Conservation (phyloP, 2,329 filamentous ascomycete species). For the Xylaria polymorpha region DNA sequence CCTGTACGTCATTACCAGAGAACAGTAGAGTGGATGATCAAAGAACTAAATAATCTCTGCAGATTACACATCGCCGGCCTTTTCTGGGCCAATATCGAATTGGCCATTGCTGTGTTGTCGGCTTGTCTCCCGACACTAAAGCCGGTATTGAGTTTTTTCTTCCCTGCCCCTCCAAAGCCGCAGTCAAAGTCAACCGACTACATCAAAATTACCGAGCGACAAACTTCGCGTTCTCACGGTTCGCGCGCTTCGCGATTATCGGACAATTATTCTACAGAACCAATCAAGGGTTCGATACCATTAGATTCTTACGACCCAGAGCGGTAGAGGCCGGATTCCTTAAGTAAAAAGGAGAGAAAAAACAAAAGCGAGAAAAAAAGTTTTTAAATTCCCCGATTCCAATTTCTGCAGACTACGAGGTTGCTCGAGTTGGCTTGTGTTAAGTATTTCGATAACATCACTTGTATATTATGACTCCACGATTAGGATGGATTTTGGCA, state of each 20-base stretch:
- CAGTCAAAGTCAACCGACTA: slow-evolving; percentile 6
- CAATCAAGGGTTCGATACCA: neutral
- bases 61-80: slow-evolving; percentile 47
- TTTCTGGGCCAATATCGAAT: slow-evolving; percentile 43
- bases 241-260: slow-evolving; percentile 1
- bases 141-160: slow-evolving; percentile 30
- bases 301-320: neutral
- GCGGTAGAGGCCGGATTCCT: neutral
- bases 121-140: slow-evolving; percentile 41
- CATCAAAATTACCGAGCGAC: slow-evolving; percentile 11
- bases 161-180: slow-evolving; percentile 10
- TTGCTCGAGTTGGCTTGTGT: slow-evolving; percentile 1
- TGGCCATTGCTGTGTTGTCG: slow-evolving; percentile 39
- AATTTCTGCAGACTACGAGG: neutral
- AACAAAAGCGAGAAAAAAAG: neutral
- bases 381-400: neutral
- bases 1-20: slow-evolving; percentile 39
- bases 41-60: neutral
- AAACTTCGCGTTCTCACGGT: neutral
- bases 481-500: neutral
- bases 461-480: slow-evolving; percentile 7
- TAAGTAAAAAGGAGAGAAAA: neutral
- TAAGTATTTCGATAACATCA: slow-evolving; percentile 1
- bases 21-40: neutral
- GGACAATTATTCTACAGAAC: slow-evolving; percentile 11